Base-by-base conservation (phyloP, 352 stramenopile species). In the Phytophthora uliginosa region DNA sequence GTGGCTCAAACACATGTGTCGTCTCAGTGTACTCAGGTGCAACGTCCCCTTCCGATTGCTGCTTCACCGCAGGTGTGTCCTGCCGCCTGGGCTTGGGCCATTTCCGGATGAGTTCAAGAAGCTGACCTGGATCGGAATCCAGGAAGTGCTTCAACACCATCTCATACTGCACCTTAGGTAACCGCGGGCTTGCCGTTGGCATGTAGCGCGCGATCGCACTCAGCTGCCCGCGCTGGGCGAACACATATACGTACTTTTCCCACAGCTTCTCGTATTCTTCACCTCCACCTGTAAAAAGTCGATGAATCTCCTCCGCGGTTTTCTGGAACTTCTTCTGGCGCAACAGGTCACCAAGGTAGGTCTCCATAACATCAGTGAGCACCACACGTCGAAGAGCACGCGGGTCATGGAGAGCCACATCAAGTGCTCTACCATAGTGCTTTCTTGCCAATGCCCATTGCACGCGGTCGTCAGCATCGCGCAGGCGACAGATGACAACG, bases 221-320 rank as follows among this genome's bases (percentile, higher is more conserved):
- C 59, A 96, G 52, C 52, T 95, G 86, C 0, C 86, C 86, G 31
- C 85, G 85, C 66, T 96, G 89, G 1, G 87, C 86, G 63, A 95
- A 96, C 28, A 96, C 83, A 52, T 96, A 96, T 3, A 96, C 84
- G 61, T 95, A 96, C n/a, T 95, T 96, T 59, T 94, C 86, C 89
- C 89, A 96, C 17, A 94, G 56, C 56, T 82, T 82, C 7, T 81
- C 86, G 42, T 81, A 93, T 20, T 90, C 82, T 33, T 95, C 83
- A 9, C 64, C 53, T 22, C 66, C 67, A n/a, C 74, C 78, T 12
- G 86, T 71, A 71, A 96, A 94, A 10, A 95, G 70, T 0, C 80
- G 83, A 60, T 87, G 79, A 57, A 94, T 91, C 66, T 95, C 89
- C 50, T 94, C 85, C 4, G 89, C 89, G 8, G 85, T 78, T 54